Base-by-base conservation (phyloP, 2,329 filamentous ascomycete species). In the Hymenoscyphus scutula region DNA sequence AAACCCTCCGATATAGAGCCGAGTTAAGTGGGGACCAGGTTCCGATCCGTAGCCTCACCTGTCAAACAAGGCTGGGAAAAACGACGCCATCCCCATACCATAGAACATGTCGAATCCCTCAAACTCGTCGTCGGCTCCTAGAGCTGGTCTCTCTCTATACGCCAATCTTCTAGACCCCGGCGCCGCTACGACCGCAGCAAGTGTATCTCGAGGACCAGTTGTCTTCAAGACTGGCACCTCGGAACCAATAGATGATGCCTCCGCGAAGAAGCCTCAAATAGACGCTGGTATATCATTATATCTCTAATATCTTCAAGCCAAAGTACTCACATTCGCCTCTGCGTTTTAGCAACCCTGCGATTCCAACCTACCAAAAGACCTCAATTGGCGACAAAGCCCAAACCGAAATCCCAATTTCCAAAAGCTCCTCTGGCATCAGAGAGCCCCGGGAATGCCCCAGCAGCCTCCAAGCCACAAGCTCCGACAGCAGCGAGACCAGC, bases 361-460 rank as follows among this genome's bases (percentile, higher is more conserved):
- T 96, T 96, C 79, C 91, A 96, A 75, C 92, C 92, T 58, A 92
- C 92, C 68, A 90, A 90, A 72, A 85, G 91, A 65, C 90, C 91
- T 27, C 86, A 92, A 71, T 70, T 89, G 78, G 73, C 84, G 74
- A 75, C 83, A 60, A 87, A 86, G 69, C 72, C 82, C 51, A 87
- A 86, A 71, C 73, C 81, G 41, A 94, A 92, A 73, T 77, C 84
- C 5, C 76, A 80, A 59, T 83, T 90, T 59, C 79, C 81, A 54
- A 85, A 82, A 70, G 70, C 78, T 53, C 63, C 75, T 15, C 53
- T 63, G 67, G 72, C 41, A 58, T 25, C 70, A 30, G 64, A 61
- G 32, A 62, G 53, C 19, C 66, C 69, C 30, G 63, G 74, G n/a
- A 65, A 67, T 32, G 63, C 74, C n/a, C 65, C 71, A 34, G 63